A percentile compares a stretch with the other conserved stretches of the same genome.
These are phyloP conservation scores for Colletotrichum nymphaeae DNA, from an alignment of 2,329 filamentous ascomycete genomes.

Conservation along the genomic window DNA sequence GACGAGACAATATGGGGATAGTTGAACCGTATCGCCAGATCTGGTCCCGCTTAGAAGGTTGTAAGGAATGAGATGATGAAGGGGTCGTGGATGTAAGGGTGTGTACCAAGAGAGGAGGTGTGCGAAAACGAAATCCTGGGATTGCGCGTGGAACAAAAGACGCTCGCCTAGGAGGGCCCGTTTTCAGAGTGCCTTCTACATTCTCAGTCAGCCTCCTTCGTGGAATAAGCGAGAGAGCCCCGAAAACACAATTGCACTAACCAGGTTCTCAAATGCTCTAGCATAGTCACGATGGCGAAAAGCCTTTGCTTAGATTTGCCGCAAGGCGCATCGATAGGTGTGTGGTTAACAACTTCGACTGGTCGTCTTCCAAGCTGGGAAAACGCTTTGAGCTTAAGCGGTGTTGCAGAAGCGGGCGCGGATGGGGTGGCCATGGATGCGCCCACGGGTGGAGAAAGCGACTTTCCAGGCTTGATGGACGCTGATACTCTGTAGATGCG, in stretches of 20 bases:
- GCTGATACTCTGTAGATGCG: conserved; percentile 33
- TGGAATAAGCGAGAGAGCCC: conserved; percentile 10
- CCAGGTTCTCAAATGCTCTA: conserved; percentile 3
- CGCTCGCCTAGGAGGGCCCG: conserved; percentile 18
- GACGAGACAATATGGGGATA: conserved; percentile 27
- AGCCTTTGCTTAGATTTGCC: conserved; percentile 24
- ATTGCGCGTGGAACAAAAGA: conserved; percentile 29
- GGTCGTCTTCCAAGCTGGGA: conserved; percentile 13
- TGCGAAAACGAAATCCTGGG: conserved; percentile 27
- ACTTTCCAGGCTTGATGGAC: conserved; percentile 2
- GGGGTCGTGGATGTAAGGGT: conserved; percentile 28
- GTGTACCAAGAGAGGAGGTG: conserved; percentile 26
- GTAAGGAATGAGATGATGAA: conserved; percentile 34
- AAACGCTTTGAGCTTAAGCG: conserved; percentile 21
- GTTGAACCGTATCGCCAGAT: conserved; percentile 32
- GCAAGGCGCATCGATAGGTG: conserved; percentile 26
- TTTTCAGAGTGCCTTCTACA: conserved; percentile 29
- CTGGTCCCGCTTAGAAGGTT: conserved; percentile 24
- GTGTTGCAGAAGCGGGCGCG: conserved; percentile 31
- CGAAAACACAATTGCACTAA: conserved; percentile 21
- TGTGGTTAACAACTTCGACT: conserved; percentile 15
- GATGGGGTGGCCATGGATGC: conserved; percentile 14
- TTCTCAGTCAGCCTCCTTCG: conserved; percentile 32
- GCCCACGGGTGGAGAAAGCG: conserved; percentile 22
- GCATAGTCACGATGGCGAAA: conserved; percentile 30